phyloP scores from a whole-genome alignment of 2,329 filamentous ascomycete species.

The Botrytis deweyae region DNA sequence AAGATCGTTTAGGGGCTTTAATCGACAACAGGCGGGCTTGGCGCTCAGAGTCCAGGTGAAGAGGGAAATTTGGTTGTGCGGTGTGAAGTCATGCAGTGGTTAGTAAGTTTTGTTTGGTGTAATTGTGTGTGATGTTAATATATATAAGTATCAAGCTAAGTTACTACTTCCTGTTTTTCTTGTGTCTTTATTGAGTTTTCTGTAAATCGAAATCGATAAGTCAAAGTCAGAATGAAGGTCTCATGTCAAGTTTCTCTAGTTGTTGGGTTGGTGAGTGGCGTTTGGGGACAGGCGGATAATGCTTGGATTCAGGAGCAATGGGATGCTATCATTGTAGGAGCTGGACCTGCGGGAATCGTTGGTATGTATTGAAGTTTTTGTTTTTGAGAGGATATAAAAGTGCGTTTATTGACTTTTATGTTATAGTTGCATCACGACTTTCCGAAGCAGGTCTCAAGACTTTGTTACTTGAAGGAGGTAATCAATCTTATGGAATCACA shows the following conservation, averaged over 20 bases:
- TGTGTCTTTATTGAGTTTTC: no score
- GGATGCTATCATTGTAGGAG: conserved; percentile 47
- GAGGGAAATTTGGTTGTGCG: not conserved
- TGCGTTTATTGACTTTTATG: not conserved
- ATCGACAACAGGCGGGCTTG: not conserved
- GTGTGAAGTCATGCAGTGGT: not conserved
- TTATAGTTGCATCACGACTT: conserved; percentile 46
- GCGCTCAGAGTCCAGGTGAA: not conserved
- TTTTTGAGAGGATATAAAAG: not conserved
- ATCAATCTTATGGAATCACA: conserved; percentile 49
- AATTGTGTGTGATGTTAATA: not conserved
- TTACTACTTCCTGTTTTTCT: not conserved
- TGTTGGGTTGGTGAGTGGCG: not conserved
- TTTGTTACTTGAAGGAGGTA: conserved; percentile 52
- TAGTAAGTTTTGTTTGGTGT: not conserved
- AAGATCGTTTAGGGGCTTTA: not conserved
- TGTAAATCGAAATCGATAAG: not conserved
- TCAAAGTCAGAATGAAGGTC: conserved; percentile 1
- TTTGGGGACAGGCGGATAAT: conserved; percentile 14
- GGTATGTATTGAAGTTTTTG: conserved; percentile 19
- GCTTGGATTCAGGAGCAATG: conserved; percentile 37
- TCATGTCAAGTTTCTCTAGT: conserved; percentile 5
- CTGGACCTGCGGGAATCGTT: conserved; percentile 52
- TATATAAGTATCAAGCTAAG: not conserved
- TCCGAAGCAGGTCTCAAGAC: conserved; percentile 53